Conservation (phyloP, 352 stramenopile species). For the Pythium brachiatum region DNA sequence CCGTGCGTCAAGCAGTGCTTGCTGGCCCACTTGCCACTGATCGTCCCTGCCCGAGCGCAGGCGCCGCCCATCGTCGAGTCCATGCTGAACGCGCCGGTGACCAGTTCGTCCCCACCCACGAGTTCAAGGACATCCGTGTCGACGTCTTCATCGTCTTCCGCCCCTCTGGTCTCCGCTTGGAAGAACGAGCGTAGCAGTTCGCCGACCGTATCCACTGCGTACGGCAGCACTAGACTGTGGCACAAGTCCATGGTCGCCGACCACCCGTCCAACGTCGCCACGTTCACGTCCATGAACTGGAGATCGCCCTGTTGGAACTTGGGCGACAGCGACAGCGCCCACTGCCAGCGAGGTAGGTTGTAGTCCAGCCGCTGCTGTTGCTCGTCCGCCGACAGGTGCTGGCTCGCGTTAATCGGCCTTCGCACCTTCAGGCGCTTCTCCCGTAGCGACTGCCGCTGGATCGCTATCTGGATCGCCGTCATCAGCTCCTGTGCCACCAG, state of each 20-base stretch:
- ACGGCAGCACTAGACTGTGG: too few relatives aligned
- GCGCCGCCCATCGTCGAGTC: neutral
- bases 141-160: too few relatives aligned
- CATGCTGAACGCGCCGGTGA: too few relatives aligned
- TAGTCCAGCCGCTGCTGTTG: neutral
- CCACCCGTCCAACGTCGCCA: too few relatives aligned
- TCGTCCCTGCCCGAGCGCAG: neutral
- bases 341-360: neutral
- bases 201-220: too few relatives aligned
- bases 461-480: slow-evolving; percentile 5
- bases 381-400: neutral
- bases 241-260: too few relatives aligned
- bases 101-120: too few relatives aligned
- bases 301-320: neutral
- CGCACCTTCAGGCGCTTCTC: neutral
- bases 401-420: neutral
- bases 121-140: too few relatives aligned
- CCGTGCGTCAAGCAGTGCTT: neutral
- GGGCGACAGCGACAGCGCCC: neutral
- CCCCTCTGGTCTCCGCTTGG: too few relatives aligned
- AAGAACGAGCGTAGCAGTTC: too few relatives aligned
- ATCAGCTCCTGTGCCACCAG: slow-evolving; percentile 8
- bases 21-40: slow-evolving; percentile 11
- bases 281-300: slow-evolving; percentile 1
- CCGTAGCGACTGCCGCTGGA: slow-evolving; percentile 1